Conservation (phyloP, 1,284 basidiomycete species). For the Puccinia horiana region DNA sequence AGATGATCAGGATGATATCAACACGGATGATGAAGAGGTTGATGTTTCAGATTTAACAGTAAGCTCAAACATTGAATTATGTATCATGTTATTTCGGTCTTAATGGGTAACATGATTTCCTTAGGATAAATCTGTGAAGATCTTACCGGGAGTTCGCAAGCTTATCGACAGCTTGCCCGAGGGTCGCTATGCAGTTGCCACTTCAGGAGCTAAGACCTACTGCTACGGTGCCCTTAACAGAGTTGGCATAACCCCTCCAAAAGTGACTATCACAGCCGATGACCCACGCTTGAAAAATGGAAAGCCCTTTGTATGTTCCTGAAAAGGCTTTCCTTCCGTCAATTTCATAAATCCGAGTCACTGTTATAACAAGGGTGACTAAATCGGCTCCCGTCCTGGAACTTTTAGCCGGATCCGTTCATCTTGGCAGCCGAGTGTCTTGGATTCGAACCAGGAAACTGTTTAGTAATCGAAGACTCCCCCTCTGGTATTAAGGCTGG, state of each 20-base stretch:
- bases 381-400: not conserved
- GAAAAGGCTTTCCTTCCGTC: not conserved
- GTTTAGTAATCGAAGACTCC: slow-evolving; percentile 68
- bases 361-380: not conserved
- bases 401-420: slow-evolving; percentile 69
- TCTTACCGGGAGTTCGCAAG: slow-evolving; percentile 71
- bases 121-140: slow-evolving; percentile 63
- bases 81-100: not conserved
- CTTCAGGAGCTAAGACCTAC: slow-evolving; percentile 74
- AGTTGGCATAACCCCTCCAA: slow-evolving; percentile 71
- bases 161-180: slow-evolving; percentile 71
- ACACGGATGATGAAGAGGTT: slow-evolving; percentile 59
- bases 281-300: slow-evolving; percentile 63
- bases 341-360: no score
- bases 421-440: slow-evolving; percentile 72
- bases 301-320: slow-evolving; percentile 56
- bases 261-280: slow-evolving; percentile 75
- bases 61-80: slow-evolving; percentile 22
- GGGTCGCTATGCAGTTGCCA: slow-evolving; percentile 72
- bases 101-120: not conserved
- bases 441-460: slow-evolving; percentile 63
- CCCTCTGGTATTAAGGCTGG: slow-evolving; percentile 65
- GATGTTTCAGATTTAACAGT: slow-evolving; percentile 62
- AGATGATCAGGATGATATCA: slow-evolving; percentile 61
- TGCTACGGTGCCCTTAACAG: slow-evolving; percentile 69